phyloP scores from a whole-genome alignment of 1,284 basidiomycete species.

The Trametes versicolor region DNA sequence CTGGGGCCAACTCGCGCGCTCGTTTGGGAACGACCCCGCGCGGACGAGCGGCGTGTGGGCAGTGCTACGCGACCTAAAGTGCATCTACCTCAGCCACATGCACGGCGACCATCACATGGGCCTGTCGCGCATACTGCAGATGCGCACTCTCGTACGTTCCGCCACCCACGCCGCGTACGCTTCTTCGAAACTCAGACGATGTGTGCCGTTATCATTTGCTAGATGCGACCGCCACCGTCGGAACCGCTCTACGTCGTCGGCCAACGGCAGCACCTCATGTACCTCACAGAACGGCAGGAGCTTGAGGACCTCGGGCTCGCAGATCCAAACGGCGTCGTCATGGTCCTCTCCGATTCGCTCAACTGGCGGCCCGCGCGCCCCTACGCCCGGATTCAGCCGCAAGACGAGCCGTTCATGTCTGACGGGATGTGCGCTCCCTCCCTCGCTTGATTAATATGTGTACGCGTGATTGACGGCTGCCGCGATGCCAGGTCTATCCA shows the following conservation, averaged over 20 bases:
- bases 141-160: conserved; percentile 73
- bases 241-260: conserved; percentile 79
- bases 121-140: conserved; percentile 76
- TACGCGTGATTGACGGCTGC: conserved; percentile 19
- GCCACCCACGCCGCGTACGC: conserved; percentile 18
- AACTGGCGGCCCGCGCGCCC: conserved; percentile 54
- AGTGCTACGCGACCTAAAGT: conserved; percentile 77
- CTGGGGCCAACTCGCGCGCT: conserved; percentile 86
- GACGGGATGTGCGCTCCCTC: conserved; percentile 22
- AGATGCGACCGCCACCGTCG: conserved; percentile 68
- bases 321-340: conserved; percentile 59
- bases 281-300: conserved; percentile 72
- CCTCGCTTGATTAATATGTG: background rate
- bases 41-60: conserved; percentile 56
- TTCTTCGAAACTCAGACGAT: conserved; percentile 10
- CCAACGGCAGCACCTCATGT: conserved; percentile 62
- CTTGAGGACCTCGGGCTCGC: conserved; percentile 74
- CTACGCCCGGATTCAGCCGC: conserved; percentile 51
- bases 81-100: conserved; percentile 90
- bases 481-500: conserved; percentile 48
- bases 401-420: conserved; percentile 34
- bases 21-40: conserved; percentile 72
- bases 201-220: background rate
- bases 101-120: conserved; percentile 97
- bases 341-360: conserved; percentile 64